Conservation (phyloP, 345 rosid species). For the Eucalyptus pauciflora region DNA sequence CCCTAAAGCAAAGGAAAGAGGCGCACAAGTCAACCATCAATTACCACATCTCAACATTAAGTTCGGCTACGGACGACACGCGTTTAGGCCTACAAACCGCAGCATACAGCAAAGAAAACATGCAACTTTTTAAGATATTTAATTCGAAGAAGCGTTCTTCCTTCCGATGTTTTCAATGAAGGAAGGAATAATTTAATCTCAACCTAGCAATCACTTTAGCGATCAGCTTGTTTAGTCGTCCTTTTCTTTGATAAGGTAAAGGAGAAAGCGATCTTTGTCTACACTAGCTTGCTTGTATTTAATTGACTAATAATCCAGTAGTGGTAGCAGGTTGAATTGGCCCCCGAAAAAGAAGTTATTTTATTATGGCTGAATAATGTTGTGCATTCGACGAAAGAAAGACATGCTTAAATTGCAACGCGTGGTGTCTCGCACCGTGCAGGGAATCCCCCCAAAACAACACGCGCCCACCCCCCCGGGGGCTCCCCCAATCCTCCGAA, state of each 20-base stretch:
- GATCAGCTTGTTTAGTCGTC: background rate
- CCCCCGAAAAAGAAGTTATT: background rate
- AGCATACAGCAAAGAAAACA: background rate
- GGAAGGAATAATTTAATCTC: background rate
- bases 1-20: background rate
- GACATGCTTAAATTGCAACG: background rate
- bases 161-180: background rate
- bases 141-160: background rate
- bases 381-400: background rate
- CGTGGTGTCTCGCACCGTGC: background rate
- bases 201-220: background rate
- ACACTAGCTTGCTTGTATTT: background rate
- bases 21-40: background rate
- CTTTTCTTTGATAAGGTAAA: background rate
- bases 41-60: background rate
- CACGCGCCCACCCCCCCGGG: too few species aligned
- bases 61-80: background rate
- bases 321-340: background rate
- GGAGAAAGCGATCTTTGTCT: background rate
- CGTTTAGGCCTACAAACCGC: background rate
- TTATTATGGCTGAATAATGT: background rate
- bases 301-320: background rate
- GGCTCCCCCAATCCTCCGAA: background rate
- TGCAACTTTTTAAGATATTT: background rate
- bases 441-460: background rate